Percentiles rank a stretch among this genome's conserved stretches.
phyloP scores from a whole-genome alignment of 257 asterid genomes.

The Agastache rugosa region DNA sequence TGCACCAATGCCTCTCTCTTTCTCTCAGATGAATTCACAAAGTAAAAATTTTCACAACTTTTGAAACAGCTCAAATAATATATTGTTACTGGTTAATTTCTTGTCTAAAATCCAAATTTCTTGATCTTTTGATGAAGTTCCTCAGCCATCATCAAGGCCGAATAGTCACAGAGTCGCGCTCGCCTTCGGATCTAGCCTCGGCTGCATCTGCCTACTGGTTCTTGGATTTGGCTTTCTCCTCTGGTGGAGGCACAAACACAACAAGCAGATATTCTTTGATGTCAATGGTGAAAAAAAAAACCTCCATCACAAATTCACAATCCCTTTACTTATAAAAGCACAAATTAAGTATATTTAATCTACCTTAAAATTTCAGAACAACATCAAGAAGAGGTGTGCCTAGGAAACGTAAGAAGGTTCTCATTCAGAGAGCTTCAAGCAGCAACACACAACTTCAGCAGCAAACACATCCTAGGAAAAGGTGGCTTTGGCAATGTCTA shows the following conservation, averaged over 20 bases:
- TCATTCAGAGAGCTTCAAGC: conserved; percentile 76
- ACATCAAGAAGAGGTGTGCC: conserved; percentile 66
- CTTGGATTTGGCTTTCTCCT: conserved; percentile 78
- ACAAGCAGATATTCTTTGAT: conserved; percentile 76
- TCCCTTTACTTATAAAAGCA: not conserved
- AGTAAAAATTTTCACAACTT: conserved; percentile 50
- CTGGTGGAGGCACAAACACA: conserved; percentile 86
- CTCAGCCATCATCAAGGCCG: conserved; percentile 47
- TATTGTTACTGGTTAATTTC: not conserved
- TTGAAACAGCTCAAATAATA: not conserved
- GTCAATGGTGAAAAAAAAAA: conserved; percentile 55
- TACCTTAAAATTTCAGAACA: conserved; percentile 56
- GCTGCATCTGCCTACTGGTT: conserved; percentile 75
- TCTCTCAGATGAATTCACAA: conserved; percentile 57
- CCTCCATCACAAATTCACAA: not conserved
- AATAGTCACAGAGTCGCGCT: conserved; percentile 65
- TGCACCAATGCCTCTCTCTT: conserved; percentile 65
- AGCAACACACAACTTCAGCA: conserved; percentile 89
- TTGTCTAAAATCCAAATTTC: not conserved
- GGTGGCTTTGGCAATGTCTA: conserved; percentile 95
- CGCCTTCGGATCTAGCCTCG: conserved; percentile 87
- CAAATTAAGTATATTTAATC: not conserved
- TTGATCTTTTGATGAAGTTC: conserved; percentile 41
- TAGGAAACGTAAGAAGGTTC: conserved; percentile 85
- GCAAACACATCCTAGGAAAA: conserved; percentile 84